Evolutionary conservation across 106 monocot genomes (phyloP).

Genomic region (Dendrobium chrysotoxum): DNA sequence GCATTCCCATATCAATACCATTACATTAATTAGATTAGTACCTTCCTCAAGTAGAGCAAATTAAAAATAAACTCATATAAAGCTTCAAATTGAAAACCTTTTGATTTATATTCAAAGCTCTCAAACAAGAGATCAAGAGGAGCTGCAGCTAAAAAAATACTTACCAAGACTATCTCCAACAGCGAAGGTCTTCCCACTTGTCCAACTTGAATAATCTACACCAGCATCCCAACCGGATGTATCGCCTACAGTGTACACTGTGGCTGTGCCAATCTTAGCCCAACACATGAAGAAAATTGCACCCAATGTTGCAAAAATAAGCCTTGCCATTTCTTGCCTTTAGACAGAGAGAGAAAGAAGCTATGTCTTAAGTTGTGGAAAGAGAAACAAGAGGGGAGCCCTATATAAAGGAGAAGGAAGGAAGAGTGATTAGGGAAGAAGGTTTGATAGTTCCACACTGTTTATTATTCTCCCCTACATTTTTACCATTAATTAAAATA

Average conservation of each 20-base stretch:
- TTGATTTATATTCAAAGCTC: too few species aligned
- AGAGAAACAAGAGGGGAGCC: background rate
- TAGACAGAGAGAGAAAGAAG: background rate
- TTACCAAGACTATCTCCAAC: conserved; percentile 30
- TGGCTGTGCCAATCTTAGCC: conserved; percentile 7
- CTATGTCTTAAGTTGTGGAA: background rate
- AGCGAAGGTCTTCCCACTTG: conserved; percentile 16
- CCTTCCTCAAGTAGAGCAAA: too few species aligned
- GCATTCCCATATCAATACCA: too few species aligned
- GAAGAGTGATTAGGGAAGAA: background rate
- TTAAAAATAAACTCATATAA: too few species aligned
- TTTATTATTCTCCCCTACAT: background rate
- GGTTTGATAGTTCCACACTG: background rate
- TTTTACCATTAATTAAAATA: background rate
- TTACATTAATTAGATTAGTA: too few species aligned
- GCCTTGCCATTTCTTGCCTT: background rate
- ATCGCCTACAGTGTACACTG: conserved; percentile 22
- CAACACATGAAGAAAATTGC: conserved; percentile 2
- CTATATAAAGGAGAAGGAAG: conserved; percentile 6
- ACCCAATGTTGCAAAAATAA: background rate
- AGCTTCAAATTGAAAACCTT: too few species aligned
- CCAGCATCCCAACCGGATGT: conserved; percentile 15
- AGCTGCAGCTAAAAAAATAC: too few species aligned
- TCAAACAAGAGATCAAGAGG: too few species aligned
- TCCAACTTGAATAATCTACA: conserved; percentile 22